Base-by-base conservation (phyloP, 805 yeast genomes). In the Pachysolen tannophilus region DNA sequence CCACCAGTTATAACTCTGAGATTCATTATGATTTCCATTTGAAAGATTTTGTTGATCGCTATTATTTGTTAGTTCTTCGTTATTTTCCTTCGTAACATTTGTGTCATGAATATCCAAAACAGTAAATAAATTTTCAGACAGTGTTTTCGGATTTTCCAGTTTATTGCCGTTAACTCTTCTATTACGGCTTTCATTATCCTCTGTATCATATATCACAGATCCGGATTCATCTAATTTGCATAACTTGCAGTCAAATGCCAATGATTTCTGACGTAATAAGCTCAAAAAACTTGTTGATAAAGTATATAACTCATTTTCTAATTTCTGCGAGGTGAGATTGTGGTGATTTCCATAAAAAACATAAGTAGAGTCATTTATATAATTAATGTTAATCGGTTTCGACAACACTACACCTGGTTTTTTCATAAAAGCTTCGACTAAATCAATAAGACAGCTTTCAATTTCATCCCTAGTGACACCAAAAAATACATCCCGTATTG, bases 391-490 rank as follows among this genome's bases (percentile, higher is more conserved):
- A 2, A 33, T 26, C 1, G 37, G 37, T n/a, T 32, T 26, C 6
- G 6, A 11, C 5, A 29, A 20, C 61, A 53, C 7, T 53, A 51
- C 7, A 40, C 43, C 3, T 55, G 30, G 4, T 38, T 50, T 37
- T 27, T 42, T 48, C 30, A 55, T 40, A 36, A 47, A 56, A 11
- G 41, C 39, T 9, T 54, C 53, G 15, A 56, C 46, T 8, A 52
- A 31, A 3, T 43, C 43, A 10, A 20, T 30, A 13, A 68, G 49
- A 8, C 53, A 48, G 0, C 39, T 46, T 32, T 63, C 67, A 8
- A 78, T 43, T 14, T 65, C 69, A 7, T 64, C 66, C 34, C 55
- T 57, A 0, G 75, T 67, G 2, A 70, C 61, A 1, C 83, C 84
- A 33, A 68, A 60, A 26, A 70, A 68, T 3, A 74, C 61, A 36